These are phyloP conservation scores for Jacaranda copaia DNA, from an alignment of 257 asterid genomes.

Conservation along the genomic window DNA sequence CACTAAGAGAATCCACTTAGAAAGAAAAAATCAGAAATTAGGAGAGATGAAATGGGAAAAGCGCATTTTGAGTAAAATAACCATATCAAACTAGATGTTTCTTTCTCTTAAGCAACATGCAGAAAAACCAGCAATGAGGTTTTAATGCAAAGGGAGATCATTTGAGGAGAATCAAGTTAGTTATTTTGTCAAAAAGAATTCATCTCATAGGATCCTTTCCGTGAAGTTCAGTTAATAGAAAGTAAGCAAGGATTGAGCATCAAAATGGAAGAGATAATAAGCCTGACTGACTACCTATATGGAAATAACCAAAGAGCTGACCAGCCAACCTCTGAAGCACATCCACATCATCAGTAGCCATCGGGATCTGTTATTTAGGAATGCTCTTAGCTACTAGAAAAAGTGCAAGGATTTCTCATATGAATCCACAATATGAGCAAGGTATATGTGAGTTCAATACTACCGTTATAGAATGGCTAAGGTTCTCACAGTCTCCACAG, in stretches of 20 bases:
- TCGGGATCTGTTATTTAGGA: constrained; percentile 66
- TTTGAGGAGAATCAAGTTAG: constrained; percentile 5
- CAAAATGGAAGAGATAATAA: constrained; percentile 4
- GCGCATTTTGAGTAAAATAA: background rate
- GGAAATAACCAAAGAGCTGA: constrained; percentile 83
- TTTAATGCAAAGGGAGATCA: background rate
- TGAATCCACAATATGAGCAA: constrained; percentile 16
- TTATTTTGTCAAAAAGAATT: constrained; percentile 18
- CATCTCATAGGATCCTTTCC: constrained; percentile 28
- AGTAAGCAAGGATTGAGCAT: background rate
- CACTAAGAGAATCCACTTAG: background rate
- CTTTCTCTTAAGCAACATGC: too few relatives aligned
- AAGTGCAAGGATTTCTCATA: background rate
- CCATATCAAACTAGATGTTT: background rate
- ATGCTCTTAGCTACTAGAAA: constrained; percentile 32
- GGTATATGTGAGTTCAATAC: constrained; percentile 33
- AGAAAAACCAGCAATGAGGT: background rate
- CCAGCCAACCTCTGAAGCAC: constrained; percentile 82
- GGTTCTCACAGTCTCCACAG: constrained; percentile 87
- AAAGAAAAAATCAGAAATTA: background rate
- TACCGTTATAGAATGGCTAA: constrained; percentile 92
- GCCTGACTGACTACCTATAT: constrained; percentile 59
- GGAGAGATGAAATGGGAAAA: background rate
- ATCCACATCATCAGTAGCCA: constrained; percentile 80
- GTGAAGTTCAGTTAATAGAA: constrained; percentile 15